Conservation (phyloP, 2,329 filamentous ascomycete species). For the Aspergillus sp. region DNA sequence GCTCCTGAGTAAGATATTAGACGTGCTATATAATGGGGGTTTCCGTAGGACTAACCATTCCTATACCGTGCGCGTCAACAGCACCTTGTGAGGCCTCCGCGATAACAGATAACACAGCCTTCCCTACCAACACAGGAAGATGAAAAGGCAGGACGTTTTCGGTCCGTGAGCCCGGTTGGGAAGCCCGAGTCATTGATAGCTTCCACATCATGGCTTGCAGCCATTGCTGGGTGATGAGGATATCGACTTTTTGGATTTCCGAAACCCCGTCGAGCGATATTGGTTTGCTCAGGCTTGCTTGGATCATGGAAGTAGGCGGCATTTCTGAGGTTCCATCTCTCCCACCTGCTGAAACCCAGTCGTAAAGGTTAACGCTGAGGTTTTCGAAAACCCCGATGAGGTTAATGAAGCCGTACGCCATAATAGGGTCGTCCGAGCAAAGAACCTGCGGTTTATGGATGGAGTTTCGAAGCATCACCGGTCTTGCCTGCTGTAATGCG, state of each 20-base stretch:
- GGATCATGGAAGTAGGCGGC: slow-evolving; percentile 41
- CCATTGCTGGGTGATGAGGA: slow-evolving; percentile 71
- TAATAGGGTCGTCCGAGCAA: slow-evolving; percentile 54
- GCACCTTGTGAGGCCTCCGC: slow-evolving; percentile 72
- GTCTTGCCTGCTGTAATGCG: slow-evolving; percentile 68
- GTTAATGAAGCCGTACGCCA: slow-evolving; percentile 43
- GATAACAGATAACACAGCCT: slow-evolving; percentile 66
- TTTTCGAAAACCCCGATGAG: slow-evolving; percentile 42
- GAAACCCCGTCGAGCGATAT: slow-evolving; percentile 57
- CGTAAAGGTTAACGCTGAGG: slow-evolving; percentile 37
- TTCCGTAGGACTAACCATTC: slow-evolving; percentile 59
- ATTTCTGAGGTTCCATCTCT: slow-evolving; percentile 30
- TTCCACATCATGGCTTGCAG: slow-evolving; percentile 71
- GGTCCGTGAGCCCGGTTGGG: slow-evolving; percentile 56
- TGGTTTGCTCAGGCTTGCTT: slow-evolving; percentile 56
- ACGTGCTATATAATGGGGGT: not conserved
- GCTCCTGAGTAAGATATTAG: slow-evolving; percentile 26
- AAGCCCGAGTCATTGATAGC: slow-evolving; percentile 64
- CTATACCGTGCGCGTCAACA: slow-evolving; percentile 73
- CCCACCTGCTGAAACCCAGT: slow-evolving; percentile 39
- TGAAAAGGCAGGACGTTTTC: slow-evolving; percentile 64
- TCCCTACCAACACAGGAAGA: slow-evolving; percentile 63
- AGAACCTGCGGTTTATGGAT: slow-evolving; percentile 63
- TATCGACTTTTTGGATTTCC: slow-evolving; percentile 67
- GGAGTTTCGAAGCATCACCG: slow-evolving; percentile 68